Conservation (phyloP, 768 basidiomycete genomes). For the Suillus occidentalis region DNA sequence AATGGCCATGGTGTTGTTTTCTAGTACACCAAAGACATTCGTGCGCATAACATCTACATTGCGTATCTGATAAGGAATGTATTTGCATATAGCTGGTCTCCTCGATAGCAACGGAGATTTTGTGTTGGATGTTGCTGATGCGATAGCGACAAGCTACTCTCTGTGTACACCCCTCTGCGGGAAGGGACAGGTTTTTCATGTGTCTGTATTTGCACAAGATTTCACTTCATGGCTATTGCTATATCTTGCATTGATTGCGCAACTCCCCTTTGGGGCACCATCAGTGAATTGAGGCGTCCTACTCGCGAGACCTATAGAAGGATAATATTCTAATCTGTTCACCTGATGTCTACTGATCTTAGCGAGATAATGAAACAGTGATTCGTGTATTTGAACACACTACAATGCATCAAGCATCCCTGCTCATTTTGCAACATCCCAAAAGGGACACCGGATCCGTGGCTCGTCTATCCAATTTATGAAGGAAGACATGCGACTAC, state of each 20-base stretch:
- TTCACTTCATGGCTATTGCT: slow-evolving; percentile 48
- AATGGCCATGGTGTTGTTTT: neutral
- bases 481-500: too few relatives aligned
- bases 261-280: slow-evolving; percentile 47
- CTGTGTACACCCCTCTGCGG: slow-evolving; percentile 17
- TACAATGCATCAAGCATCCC: too few relatives aligned
- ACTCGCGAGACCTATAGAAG: too few relatives aligned
- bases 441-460: too few relatives aligned
- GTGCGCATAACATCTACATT: neutral
- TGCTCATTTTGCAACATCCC: too few relatives aligned
- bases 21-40: neutral
- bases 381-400: too few relatives aligned
- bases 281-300: too few relatives aligned
- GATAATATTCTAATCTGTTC: too few relatives aligned
- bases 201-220: slow-evolving; percentile 30
- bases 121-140: slow-evolving; percentile 2
- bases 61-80: neutral
- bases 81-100: slow-evolving; percentile 1
- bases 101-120: neutral
- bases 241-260: slow-evolving; percentile 48
- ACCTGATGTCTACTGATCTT: too few relatives aligned
- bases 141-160: slow-evolving; percentile 11
- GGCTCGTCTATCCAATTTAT: too few relatives aligned
- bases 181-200: slow-evolving; percentile 11
- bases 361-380: too few relatives aligned